phyloP scores from a whole-genome alignment of 306 rosid genomes.

The Vigna nakashimae region DNA sequence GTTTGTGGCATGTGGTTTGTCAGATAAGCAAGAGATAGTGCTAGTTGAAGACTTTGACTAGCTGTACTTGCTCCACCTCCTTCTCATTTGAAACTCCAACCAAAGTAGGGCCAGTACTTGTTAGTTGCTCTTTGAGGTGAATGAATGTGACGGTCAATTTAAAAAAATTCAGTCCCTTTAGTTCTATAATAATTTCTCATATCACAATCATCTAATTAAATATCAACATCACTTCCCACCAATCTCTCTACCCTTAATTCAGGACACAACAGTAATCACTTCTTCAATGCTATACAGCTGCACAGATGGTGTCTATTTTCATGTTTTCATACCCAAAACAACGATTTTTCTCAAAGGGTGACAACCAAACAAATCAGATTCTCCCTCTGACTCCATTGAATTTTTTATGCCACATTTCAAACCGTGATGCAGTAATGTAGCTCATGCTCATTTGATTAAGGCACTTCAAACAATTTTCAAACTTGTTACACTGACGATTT shows the following conservation, averaged over 20 bases:
- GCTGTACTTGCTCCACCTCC: conserved; percentile 35
- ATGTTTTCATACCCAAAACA: conserved; percentile 32
- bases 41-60: conserved; percentile 49
- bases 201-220: conserved; percentile 31
- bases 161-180: background rate
- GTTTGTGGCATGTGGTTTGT: conserved; percentile 47
- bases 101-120: conserved; percentile 39
- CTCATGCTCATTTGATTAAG: conserved; percentile 40
- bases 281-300: conserved; percentile 49
- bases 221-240: conserved; percentile 24
- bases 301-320: background rate
- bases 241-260: conserved; percentile 16
- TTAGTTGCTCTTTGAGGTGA: conserved; percentile 32
- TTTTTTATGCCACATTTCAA: conserved; percentile 43
- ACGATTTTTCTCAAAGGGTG: conserved; percentile 28
- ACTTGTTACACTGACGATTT: conserved; percentile 55
- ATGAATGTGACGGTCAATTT: conserved; percentile 39
- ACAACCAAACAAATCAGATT: conserved; percentile 40
- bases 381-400: conserved; percentile 32
- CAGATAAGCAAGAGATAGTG: conserved; percentile 48
- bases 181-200: background rate
- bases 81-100: conserved; percentile 45
- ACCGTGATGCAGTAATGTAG: conserved; percentile 38
- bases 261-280: conserved; percentile 38
- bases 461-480: conserved; percentile 52